Conservation (phyloP, 1,139 yeast species). For the Candida buenavistaensis region DNA sequence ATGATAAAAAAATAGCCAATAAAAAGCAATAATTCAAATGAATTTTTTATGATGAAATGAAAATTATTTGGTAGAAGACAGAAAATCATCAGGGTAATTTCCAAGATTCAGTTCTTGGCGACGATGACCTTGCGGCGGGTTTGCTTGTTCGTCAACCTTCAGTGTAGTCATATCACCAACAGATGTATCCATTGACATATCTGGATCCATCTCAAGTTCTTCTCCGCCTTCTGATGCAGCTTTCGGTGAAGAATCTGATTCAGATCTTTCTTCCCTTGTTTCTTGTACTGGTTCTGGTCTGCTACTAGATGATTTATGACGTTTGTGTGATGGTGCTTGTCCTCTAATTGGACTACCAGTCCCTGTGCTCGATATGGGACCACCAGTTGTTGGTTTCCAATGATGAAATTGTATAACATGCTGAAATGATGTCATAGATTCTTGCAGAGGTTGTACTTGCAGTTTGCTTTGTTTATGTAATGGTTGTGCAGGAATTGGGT, state of each 20-base stretch:
- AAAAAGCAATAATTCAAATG: background rate
- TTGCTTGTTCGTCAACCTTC: constrained; percentile 12
- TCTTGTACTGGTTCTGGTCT: constrained; percentile 1
- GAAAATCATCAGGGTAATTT: constrained; percentile 21
- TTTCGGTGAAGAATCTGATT: background rate
- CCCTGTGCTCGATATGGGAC: constrained; percentile 19
- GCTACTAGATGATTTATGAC: constrained; percentile 22
- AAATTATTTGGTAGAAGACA: constrained; percentile 14
- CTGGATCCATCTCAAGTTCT: constrained; percentile 13
- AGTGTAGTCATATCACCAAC: constrained; percentile 7
- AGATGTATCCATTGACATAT: constrained; percentile 19
- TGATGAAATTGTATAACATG: constrained; percentile 54
- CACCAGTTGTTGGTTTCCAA: constrained; percentile 43
- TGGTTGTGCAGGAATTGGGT: constrained; percentile 48
- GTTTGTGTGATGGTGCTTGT: constrained; percentile 17
- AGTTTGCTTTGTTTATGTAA: constrained; percentile 36
- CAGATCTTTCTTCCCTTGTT: constrained; percentile 1
- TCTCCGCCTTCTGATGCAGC: constrained; percentile 5
- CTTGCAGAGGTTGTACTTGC: constrained; percentile 44
- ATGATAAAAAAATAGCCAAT: background rate
- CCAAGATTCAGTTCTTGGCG: constrained; percentile 19
- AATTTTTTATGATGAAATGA: background rate
- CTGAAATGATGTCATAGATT: constrained; percentile 53
- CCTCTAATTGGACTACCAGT: constrained; percentile 10
- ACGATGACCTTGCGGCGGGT: constrained; percentile 16